A percentile compares a stretch with the other conserved stretches of the same genome.
Conservation (phyloP, 2,329 filamentous ascomycete species). For the Didymella glomerata region DNA sequence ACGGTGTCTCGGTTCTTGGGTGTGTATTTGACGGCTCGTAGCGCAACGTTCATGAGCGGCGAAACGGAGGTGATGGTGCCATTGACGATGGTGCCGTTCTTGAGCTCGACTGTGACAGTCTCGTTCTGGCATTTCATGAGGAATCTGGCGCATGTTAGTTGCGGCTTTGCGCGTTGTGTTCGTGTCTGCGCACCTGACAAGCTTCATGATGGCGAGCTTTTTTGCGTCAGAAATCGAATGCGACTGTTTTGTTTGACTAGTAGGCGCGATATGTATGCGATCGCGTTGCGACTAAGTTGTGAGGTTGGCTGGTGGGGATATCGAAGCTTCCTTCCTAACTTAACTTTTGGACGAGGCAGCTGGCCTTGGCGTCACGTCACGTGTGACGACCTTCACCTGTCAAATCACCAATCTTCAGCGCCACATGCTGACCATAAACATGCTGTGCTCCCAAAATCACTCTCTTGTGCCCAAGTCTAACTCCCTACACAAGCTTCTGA, state of each 20-base stretch:
- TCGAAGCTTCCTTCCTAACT: conserved; percentile 26
- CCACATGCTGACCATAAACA: neutral
- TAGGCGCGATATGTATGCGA: conserved; percentile 9
- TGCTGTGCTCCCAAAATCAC: neutral
- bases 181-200: conserved; percentile 41
- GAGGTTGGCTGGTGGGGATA: conserved; percentile 33
- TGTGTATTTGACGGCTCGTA: conserved; percentile 97
- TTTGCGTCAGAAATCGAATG: neutral
- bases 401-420: neutral
- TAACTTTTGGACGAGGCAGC: conserved; percentile 33
- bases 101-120: conserved; percentile 97
- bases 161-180: conserved; percentile 2
- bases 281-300: conserved; percentile 25
- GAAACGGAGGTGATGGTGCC: conserved; percentile 97
- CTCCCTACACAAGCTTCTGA: no score
- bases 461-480: neutral
- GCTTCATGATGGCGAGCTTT: conserved; percentile 43
- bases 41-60: conserved; percentile 97
- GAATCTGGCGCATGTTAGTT: conserved; percentile 69
- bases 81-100: conserved; percentile 97
- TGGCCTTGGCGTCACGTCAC: conserved; percentile 13
- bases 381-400: neutral
- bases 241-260: neutral
- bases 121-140: conserved; percentile 99
- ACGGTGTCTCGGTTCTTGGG: conserved; percentile 86